Evolutionary conservation across 2,329 filamentous ascomycete species (phyloP).

Genomic region (Colletotrichum chrysophilum): DNA sequence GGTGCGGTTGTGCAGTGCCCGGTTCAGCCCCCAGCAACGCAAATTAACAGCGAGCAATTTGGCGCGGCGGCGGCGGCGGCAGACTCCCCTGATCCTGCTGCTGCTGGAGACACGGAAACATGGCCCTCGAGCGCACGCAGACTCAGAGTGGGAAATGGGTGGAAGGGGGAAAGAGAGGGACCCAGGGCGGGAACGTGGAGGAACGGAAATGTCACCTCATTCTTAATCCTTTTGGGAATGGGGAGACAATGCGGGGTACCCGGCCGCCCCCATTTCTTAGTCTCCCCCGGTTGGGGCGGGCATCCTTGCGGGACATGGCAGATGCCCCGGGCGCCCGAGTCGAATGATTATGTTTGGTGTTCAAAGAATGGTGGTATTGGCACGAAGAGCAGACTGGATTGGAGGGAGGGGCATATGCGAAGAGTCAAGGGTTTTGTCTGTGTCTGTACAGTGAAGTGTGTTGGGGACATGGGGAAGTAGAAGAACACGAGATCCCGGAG

Average conservation of each 20-base stretch:
- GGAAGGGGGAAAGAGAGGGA: constrained; percentile 1
- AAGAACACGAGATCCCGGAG: not conserved
- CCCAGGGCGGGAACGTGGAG: not conserved
- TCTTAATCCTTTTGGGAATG: constrained; percentile 20
- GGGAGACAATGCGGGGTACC: constrained; percentile 18
- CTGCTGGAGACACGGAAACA: constrained; percentile 17
- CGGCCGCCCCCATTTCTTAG: not conserved
- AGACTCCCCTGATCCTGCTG: constrained; percentile 15
- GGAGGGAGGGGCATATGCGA: not conserved
- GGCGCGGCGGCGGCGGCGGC: not conserved
- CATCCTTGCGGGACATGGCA: not conserved
- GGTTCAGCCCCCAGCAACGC: not conserved
- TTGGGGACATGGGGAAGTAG: not conserved
- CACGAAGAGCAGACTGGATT: not conserved
- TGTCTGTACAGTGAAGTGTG: not conserved
- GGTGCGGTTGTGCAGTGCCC: not conserved
- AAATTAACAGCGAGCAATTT: not conserved
- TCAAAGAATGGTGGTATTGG: not conserved
- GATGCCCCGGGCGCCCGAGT: not conserved
- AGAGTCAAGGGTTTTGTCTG: not conserved
- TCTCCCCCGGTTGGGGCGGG: not conserved
- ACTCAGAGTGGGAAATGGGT: not conserved
- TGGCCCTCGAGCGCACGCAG: not conserved
- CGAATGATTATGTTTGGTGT: not conserved
- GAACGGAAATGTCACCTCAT: constrained; percentile 20